phyloP scores from a whole-genome alignment of 805 yeast genomes.

The Kluyveromyces siamensis region DNA sequence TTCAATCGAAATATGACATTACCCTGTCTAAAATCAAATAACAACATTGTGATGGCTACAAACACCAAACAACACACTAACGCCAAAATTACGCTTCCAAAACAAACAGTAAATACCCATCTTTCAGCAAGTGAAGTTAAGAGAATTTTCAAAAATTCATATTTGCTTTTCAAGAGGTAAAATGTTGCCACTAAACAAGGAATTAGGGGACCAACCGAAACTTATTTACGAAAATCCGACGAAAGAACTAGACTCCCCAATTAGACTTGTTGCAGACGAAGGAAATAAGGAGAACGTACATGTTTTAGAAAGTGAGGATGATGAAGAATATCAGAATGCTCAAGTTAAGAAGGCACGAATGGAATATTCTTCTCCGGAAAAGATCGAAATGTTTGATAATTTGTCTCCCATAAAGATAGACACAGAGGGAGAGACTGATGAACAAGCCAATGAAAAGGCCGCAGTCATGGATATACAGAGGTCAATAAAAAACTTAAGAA shows the following conservation, averaged over 20 bases:
- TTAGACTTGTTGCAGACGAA: slow-evolving; percentile 1
- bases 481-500: background rate
- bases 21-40: background rate
- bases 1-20: background rate
- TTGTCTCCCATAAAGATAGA: background rate
- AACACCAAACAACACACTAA: background rate
- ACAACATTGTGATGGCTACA: background rate
- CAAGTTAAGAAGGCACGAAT: background rate
- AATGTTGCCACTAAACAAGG: background rate
- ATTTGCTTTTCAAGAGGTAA: background rate
- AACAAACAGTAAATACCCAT: background rate
- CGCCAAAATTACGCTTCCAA: background rate
- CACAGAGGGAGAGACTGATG: background rate
- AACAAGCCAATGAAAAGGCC: background rate
- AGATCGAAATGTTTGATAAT: slow-evolving; percentile 1
- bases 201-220: background rate
- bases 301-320: slow-evolving; percentile 6
- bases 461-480: background rate
- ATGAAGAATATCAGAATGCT: background rate
- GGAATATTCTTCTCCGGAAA: slow-evolving; percentile 2
- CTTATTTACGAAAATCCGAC: background rate
- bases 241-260: slow-evolving; percentile 14
- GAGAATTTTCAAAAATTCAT: no score
- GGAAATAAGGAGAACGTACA: slow-evolving; percentile 2
- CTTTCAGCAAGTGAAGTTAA: no score